Evolutionary conservation across 768 basidiomycete genomes (phyloP), one percentile per base, ranked within the genome.

Genomic region (Calocybe cyanea): DNA sequence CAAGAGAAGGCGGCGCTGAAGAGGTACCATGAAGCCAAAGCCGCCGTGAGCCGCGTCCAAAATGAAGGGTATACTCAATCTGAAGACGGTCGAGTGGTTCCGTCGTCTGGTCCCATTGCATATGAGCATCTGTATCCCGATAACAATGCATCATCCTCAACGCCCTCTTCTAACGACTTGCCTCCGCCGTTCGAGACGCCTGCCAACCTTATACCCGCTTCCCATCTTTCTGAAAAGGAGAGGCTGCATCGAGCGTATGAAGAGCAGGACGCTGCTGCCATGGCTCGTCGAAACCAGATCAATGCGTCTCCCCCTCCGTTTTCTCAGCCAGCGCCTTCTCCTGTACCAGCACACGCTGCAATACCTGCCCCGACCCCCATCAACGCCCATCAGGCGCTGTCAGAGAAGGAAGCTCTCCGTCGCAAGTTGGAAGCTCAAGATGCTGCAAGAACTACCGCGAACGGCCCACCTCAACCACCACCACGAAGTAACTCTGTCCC

Each of bases 1-100:
- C 76, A 86, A 57, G 88, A 91, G 63, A 90, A 90, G 58, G 83
- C 77, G 2, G 82, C 82, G 18, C 57, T 89, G 45, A 71, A 60
- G 52, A 69, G 80, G 48, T 91, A 87, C 57, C 72, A 83, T 23
- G 78, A 86, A 41, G 87, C 87, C 0, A 86, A 80, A 58, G 68
- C 69, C 38, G 87, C 87, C 5, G 87, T 88, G 13, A 78, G 79
- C 34, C 73, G 78, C 15, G 77, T 71, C 3, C 83, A 86, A 46
- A 61, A 63, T 35, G 59, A 46, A 39, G 56, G 52, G 14, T 46
- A 64, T 43, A 62, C 55, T 19, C 25, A 47, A 19, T 23, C 33
- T 6, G 57, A 54, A 23, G 58, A 51, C 35, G 45, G 46, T 14
- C 50, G 39, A 2, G 28, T 38, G 17, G 19, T 13, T 7, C 46